These are phyloP conservation scores for Phaffomyces thermotolerans DNA, from an alignment of 805 yeast genomes.

Conservation along the genomic window DNA sequence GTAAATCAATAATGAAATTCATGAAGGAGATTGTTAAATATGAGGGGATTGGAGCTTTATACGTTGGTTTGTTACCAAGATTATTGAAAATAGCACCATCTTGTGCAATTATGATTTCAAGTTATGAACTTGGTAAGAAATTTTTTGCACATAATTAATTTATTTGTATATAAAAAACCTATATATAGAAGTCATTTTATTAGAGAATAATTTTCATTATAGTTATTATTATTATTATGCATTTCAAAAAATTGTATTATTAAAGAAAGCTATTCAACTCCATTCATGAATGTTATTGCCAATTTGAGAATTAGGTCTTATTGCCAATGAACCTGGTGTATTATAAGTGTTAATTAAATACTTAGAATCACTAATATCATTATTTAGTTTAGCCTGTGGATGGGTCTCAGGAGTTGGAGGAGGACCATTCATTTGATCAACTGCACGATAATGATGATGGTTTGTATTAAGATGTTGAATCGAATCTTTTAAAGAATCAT, in stretches of 20 bases:
- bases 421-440: background rate
- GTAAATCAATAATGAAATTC: slow-evolving; percentile 59
- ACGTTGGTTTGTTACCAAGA: slow-evolving; percentile 81
- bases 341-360: slow-evolving; percentile 17
- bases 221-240: background rate
- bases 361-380: background rate
- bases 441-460: background rate
- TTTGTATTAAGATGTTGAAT: background rate
- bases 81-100: slow-evolving; percentile 91
- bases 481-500: background rate
- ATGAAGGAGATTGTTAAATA: slow-evolving; percentile 51
- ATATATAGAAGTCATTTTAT: background rate
- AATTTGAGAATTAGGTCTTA: slow-evolving; percentile 11
- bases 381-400: background rate
- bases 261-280: slow-evolving; percentile 4
- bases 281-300: slow-evolving; percentile 15
- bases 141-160: slow-evolving; percentile 27
- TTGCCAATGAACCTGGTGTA: slow-evolving; percentile 16
- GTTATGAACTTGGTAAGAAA: slow-evolving; percentile 83
- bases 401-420: slow-evolving; percentile 4
- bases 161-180: background rate
- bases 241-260: background rate
- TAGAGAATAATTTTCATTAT: too few species aligned
- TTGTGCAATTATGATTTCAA: slow-evolving; percentile 97
- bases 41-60: slow-evolving; percentile 83